A percentile compares a stretch with the other conserved stretches of the same genome.
Evolutionary conservation across 768 basidiomycete genomes (phyloP).

Genomic region (Hirschioporus abietinus): DNA sequence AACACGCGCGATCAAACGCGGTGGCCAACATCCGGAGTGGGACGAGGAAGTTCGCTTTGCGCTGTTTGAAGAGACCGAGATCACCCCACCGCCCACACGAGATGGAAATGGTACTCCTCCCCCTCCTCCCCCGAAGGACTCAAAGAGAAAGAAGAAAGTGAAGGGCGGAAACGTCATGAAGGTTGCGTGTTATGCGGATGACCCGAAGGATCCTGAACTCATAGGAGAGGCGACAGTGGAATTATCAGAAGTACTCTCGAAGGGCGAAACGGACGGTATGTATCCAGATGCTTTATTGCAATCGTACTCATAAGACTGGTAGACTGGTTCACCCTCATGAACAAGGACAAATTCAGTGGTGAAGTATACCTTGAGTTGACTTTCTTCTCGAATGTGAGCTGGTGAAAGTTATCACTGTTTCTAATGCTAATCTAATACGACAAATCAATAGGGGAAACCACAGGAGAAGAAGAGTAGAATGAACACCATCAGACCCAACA

Average conservation of each 20-base stretch:
- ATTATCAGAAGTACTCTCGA: conserved; percentile 84
- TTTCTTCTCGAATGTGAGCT: conserved; percentile 88
- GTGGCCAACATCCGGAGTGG: conserved; percentile 99
- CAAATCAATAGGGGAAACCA: conserved; percentile 55
- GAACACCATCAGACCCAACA: conserved; percentile 45
- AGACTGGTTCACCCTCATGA: conserved; percentile 93
- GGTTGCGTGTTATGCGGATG: conserved; percentile 90
- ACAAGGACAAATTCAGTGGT: conserved; percentile 91
- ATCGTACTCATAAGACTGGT: conserved; percentile 12
- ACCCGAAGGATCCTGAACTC: conserved; percentile 89
- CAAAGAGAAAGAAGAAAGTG: conserved; percentile 42
- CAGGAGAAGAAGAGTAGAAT: conserved; percentile 62
- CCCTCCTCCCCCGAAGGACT: conserved; percentile 62
- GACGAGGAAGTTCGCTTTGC: conserved; percentile 96
- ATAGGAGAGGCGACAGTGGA: conserved; percentile 91
- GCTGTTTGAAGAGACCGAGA: conserved; percentile 69
- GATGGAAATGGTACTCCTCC: conserved; percentile 48
- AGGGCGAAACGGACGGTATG: conserved; percentile 95
- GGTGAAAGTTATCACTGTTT: not conserved
- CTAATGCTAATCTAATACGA: conserved; percentile 4
- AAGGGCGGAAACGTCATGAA: conserved; percentile 73
- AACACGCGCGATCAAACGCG: conserved; percentile 92
- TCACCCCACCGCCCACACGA: conserved; percentile 40
- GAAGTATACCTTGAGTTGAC: conserved; percentile 96
- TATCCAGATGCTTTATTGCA: conserved; percentile 7